Evolutionary conservation across 257 asterid genomes (phyloP), one percentile per base, ranked within the genome.

Genomic region (Fraxinus americana): DNA sequence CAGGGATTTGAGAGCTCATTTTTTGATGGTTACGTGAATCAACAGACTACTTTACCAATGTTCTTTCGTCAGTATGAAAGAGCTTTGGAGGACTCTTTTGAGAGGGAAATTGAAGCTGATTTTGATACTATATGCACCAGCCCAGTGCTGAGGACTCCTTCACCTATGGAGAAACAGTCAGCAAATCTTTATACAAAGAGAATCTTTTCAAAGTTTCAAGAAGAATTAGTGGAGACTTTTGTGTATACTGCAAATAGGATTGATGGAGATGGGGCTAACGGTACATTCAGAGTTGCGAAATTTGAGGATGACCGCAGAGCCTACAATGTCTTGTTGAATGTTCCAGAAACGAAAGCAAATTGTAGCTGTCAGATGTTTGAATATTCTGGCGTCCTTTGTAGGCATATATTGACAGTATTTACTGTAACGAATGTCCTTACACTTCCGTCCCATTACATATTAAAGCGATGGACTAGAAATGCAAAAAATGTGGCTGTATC

Each of bases 151-250:
- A 89, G 85, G 87, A 92, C 99, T 36, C 99, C 97, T 32, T 94
- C 99, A 13, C 99, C 99, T 12, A 94, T 94, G 99, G 99, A 94
- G 74, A 87, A 91, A 77, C 97, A 94, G 85, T 96, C 98, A 67
- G 95, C 96, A 67, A 84, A 57, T 80, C 75, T 88, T 50, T 94
- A 92, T 76, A 92, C 99, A 7, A 90, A 89, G 88, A 90, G 79
- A 84, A 82, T 91, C 50, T 94, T 94, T 85, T 84, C 89, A 38
- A 89, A 87, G 79, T 94, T 94, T 86, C 99, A 92, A 82, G 95
- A 92, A 70, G 99, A 94, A 85, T 80, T 94, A 75, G 99, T 94
- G 19, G 98, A 94, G 86, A 94, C 99, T 48, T 94, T 94, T 85
- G 98, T 86, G 75, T 92, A 92, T 84, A 94, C 96, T 25, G 99